A percentile compares a stretch with the other conserved stretches of the same genome.
These are phyloP conservation scores for Spergularia bocconei DNA, from an alignment of 148 eudicot species.

Conservation along the genomic window DNA sequence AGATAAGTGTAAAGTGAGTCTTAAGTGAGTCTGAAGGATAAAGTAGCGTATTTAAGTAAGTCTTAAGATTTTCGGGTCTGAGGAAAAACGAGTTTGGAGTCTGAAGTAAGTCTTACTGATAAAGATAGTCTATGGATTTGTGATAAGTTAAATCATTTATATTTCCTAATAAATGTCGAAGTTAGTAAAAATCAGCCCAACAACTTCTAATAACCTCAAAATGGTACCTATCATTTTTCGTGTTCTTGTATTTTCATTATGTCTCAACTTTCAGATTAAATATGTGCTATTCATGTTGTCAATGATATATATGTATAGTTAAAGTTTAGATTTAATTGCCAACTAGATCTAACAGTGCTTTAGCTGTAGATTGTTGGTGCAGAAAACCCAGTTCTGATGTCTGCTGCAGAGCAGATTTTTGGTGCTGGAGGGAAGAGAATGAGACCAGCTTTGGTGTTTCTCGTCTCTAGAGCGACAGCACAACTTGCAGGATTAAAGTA, in stretches of 20 bases:
- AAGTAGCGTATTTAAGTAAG: too few species aligned
- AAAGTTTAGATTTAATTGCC: background rate
- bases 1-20: too few species aligned
- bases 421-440: slow-evolving; percentile 95
- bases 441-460: slow-evolving; percentile 94
- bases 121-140: too few species aligned
- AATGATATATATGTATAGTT: background rate
- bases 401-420: slow-evolving; percentile 96
- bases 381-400: slow-evolving; percentile 87
- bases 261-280: background rate
- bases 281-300: background rate
- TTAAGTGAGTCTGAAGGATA: too few species aligned
- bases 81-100: too few species aligned
- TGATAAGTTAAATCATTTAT: too few species aligned
- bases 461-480: slow-evolving; percentile 83
- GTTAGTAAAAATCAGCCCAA: background rate
- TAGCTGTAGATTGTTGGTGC: slow-evolving; percentile 84
- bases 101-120: too few species aligned
- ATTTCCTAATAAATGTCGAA: too few species aligned
- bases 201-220: background rate
- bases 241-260: background rate
- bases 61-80: too few species aligned
- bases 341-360: slow-evolving; percentile 30
- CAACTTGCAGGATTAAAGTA: slow-evolving; percentile 74
- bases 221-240: background rate